Evolutionary conservation across 2,329 filamentous ascomycete species (phyloP), one percentile per base, ranked within the genome.

Genomic region (Epichloe gansuensis): DNA sequence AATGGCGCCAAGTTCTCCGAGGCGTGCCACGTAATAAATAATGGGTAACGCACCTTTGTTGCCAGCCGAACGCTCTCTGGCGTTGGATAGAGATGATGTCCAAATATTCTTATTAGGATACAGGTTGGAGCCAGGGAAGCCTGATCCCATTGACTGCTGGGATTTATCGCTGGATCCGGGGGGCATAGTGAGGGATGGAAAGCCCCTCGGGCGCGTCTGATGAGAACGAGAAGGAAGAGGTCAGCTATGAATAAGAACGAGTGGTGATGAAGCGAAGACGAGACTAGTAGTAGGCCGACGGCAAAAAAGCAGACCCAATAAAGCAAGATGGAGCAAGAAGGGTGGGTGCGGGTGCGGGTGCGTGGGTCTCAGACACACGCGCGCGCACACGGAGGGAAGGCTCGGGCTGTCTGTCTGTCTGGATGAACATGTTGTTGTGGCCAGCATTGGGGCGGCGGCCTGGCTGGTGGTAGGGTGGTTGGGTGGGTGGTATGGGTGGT

Each of bases 11-110:
- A 39, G 17, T n/a, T 23, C 25, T 21, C 11, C 21, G n/a, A 35
- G 27, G 9, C 9, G 25, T 38, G 39, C 27, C 17, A 38, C n/a
- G 8, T 3, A 15, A 44, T 44, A 5, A 27, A 31, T 3, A 27
- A 27, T 27, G 21, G 12, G 11, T 23, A 49, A 59, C 72, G 54
- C 64, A 82, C 77, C 77, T 71, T 71, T 71, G 48, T 73, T 66
- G 47, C 66, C 68, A 39, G 68, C 65, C 46, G 68, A 61, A 44
- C 61, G 61, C 50, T 63, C 55, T 74, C 76, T 59, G 66, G 71
- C 54, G 68, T 69, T 63, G 66, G 66, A 60, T 45, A 60, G 55
- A 48, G 61, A 69, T 54, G 74, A 68, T 15, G 72, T 72, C 64
- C 66, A 68, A 53, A 69, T 68, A 55, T 60, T 65, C 40, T 58